Conservation (phyloP, 2,329 filamentous ascomycete species). For the Calycina herbarum region DNA sequence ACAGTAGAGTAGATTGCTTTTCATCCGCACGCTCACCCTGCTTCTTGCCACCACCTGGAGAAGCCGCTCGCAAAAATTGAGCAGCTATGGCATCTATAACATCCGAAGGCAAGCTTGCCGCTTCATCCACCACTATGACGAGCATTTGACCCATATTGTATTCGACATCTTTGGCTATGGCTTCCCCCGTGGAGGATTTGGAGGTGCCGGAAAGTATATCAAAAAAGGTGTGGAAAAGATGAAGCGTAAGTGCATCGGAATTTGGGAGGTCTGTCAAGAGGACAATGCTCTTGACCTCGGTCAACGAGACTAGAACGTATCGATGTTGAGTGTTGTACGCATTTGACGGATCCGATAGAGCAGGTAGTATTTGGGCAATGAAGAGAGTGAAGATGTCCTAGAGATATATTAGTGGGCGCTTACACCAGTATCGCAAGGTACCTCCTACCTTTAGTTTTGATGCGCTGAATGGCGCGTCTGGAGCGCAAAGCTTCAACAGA, state of each 20-base stretch:
- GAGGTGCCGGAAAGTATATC: conserved; percentile 83
- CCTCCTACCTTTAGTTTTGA: conserved; percentile 81
- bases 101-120: conserved; percentile 70
- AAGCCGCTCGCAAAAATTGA: conserved; percentile 88
- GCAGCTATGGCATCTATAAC: conserved; percentile 93
- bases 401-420: not conserved
- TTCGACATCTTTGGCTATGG: conserved; percentile 89
- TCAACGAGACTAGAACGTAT: conserved; percentile 83
- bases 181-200: conserved; percentile 73
- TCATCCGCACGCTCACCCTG: conserved; percentile 60
- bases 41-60: conserved; percentile 54
- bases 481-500: conserved; percentile 87
- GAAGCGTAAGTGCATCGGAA: conserved; percentile 73
- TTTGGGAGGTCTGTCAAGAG: conserved; percentile 85
- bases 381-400: conserved; percentile 94
- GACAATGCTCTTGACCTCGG: conserved; percentile 92
- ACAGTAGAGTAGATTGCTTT: conserved; percentile 78
- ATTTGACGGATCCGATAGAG: conserved; percentile 81
- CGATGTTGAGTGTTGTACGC: conserved; percentile 93
- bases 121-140: conserved; percentile 84
- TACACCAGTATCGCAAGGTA: conserved; percentile 6
- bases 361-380: conserved; percentile 77
- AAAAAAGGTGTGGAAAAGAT: conserved; percentile 86
- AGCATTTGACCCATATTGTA: conserved; percentile 88
- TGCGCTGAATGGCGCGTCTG: conserved; percentile 89